These are phyloP conservation scores for Cyberlindnera euphorbiae DNA, from an alignment of 805 yeast genomes.

Conservation along the genomic window DNA sequence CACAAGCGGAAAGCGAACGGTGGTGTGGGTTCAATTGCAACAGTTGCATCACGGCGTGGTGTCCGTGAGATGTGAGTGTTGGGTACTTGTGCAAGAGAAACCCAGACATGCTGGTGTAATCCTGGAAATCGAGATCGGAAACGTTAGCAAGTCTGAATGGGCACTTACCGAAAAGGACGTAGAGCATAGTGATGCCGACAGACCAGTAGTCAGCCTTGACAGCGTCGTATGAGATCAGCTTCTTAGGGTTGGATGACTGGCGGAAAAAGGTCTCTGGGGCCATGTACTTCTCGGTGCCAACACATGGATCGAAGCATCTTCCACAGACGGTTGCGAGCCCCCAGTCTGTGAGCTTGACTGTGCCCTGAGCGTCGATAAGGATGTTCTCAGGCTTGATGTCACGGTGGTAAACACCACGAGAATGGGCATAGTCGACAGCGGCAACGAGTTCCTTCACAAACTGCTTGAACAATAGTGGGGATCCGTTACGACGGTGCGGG, in stretches of 20 bases:
- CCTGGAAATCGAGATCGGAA: slow-evolving; percentile 62
- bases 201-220: slow-evolving; percentile 86
- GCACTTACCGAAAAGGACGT: slow-evolving; percentile 75
- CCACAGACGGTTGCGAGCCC: slow-evolving; percentile 50
- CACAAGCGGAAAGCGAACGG: slow-evolving; percentile 44
- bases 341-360: slow-evolving; percentile 68
- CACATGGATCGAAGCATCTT: slow-evolving; percentile 29
- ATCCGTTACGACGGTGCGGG: slow-evolving; percentile 13
- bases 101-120: slow-evolving; percentile 64
- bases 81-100: slow-evolving; percentile 73
- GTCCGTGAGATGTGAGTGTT: slow-evolving; percentile 65
- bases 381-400: slow-evolving; percentile 75
- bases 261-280: slow-evolving; percentile 81
- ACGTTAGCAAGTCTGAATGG: slow-evolving; percentile 75
- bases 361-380: slow-evolving; percentile 44
- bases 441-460: slow-evolving; percentile 44
- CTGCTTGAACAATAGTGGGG: slow-evolving; percentile 28
- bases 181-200: slow-evolving; percentile 73
- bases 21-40: slow-evolving; percentile 61
- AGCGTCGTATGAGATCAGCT: slow-evolving; percentile 49
- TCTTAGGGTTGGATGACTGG: slow-evolving; percentile 10
- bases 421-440: slow-evolving; percentile 53
- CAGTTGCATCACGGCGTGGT: slow-evolving; percentile 60
- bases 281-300: slow-evolving; percentile 88
- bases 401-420: slow-evolving; percentile 57